Base-by-base conservation (phyloP, 2,329 filamentous ascomycete genomes). In the Polychaeton citri region DNA sequence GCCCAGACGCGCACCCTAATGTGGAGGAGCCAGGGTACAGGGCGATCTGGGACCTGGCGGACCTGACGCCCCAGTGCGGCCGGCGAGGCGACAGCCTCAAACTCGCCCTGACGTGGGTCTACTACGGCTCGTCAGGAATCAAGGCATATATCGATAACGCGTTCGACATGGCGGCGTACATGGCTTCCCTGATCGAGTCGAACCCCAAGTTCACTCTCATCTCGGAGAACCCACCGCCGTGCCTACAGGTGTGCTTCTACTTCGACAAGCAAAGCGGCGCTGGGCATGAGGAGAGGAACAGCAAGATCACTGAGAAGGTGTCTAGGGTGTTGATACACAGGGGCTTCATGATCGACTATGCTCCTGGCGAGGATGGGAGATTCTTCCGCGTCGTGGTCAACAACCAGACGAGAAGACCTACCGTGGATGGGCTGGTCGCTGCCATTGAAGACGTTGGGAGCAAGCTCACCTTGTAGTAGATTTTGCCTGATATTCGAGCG, bases 191-290 rank as follows among this genome's bases (percentile, higher is more conserved):
- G 1, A 53, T 95, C 2, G 58, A 65, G 4, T 32, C 61, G 10
- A 66, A 68, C 30, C 54, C 61, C 0, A 65, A 82, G 46, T 81
- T 96, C 47, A 62, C 72, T 13, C 66, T 93, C 12, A 73, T 94
- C 3, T 82, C 76, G 8, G 68, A 74, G 38, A 79, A 81, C 48
- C 82, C 85, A 18, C 79, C 87, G 32, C 83, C 84, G 1, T 96
- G 88, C 60, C 64, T 94, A 54, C 90, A 96, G 62, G 81, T 96
- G 16, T 95, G 88, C 65, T 96, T 96, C 58, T 94, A 94, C 57
- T 86, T 82, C 51, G 74, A 74, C 0, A 64, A 64, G 1, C 2
- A 50, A 52, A 9, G 62, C 65, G 38, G 47, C 39, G 38, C 30
- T 6, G 61, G 45, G 41, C 58, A 46, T 44, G 55, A 43, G 59